Base-by-base conservation (phyloP, 371 early-diverging fungal genomes). In the Mortierella sp. region DNA sequence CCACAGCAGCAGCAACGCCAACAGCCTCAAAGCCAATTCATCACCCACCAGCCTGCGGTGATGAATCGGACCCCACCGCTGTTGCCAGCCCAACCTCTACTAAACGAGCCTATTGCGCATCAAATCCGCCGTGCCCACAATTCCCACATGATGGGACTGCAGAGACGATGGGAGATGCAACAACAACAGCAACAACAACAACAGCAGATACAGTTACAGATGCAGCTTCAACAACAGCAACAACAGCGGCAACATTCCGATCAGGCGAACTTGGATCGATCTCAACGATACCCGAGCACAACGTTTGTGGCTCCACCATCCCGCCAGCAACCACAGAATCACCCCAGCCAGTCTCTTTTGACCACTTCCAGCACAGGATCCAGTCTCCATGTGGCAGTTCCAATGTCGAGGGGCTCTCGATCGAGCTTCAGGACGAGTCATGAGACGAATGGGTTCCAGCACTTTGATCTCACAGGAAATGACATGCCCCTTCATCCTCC, bases 91-190 rank as follows among this genome's bases (percentile, higher is more conserved):
- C 70, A 65, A 10, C 73, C 73, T 19, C 73, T 53, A 14, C 22
- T 50, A 16, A 80, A 80, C 37, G 81, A 80, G 26, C 68, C 77
- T 5, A 76, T 73, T 37, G 74, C 74, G 2, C 73, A 76, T 43
- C 80, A 80, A 55, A 80, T 73, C 39, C 74, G 80, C 14, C 73
- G 77, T 4, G 70, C 52, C 0, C 72, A 80, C 26, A 61, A 48
- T 19, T 50, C 77, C 8, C 70, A 73, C 29, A 73, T 73, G 47
- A 47, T 73, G 52, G 55, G 48, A 4, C 66, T 66, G 22, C 76
- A 77, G 4, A 66, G 77, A 31, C 81, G 71, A 55, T 74, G 66
- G 77, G 74, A 55, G 22, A 44, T 29, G 40, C 68, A 75, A 8
- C 79, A 74, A 19, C 58, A 61, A 22, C 58, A 75, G 22, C 64